Evolutionary conservation across 2,329 filamentous ascomycete genomes (phyloP).

Genomic region (Colletotrichum falcatum): DNA sequence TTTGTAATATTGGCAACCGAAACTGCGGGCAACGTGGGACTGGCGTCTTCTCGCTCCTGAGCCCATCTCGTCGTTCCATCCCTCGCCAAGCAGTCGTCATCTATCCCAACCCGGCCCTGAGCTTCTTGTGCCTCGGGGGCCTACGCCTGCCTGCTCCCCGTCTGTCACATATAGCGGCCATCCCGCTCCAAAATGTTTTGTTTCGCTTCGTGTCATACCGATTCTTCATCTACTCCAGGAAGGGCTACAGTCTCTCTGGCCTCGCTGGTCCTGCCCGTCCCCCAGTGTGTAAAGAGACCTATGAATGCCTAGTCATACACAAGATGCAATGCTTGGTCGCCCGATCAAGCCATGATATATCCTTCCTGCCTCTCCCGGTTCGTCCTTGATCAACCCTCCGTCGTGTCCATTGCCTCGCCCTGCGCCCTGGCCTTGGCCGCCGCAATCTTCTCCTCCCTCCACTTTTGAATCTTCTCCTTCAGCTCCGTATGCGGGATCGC

Average conservation of each 20-base stretch:
- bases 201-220: background rate
- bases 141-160: too few species aligned
- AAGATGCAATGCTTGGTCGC: background rate
- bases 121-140: background rate
- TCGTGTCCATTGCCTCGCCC: conserved; percentile 59
- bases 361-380: background rate
- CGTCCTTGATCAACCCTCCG: conserved; percentile 47
- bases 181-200: conserved; percentile 17
- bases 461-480: conserved; percentile 61
- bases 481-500: conserved; percentile 65
- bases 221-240: conserved; percentile 11
- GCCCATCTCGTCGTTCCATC: too few species aligned
- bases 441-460: conserved; percentile 65
- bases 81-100: background rate
- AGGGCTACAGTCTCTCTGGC: background rate
- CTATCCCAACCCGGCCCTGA: background rate
- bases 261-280: background rate
- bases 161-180: conserved; percentile 26
- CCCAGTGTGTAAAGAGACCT: too few species aligned
- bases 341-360: conserved; percentile 7
- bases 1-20: background rate
- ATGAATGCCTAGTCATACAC: conserved; percentile 8
- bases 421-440: conserved; percentile 53
- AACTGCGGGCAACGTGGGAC: background rate
- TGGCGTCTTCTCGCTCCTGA: too few species aligned